phyloP scores from a whole-genome alignment of 257 asterid genomes.

The Anisodus acutangulus region DNA sequence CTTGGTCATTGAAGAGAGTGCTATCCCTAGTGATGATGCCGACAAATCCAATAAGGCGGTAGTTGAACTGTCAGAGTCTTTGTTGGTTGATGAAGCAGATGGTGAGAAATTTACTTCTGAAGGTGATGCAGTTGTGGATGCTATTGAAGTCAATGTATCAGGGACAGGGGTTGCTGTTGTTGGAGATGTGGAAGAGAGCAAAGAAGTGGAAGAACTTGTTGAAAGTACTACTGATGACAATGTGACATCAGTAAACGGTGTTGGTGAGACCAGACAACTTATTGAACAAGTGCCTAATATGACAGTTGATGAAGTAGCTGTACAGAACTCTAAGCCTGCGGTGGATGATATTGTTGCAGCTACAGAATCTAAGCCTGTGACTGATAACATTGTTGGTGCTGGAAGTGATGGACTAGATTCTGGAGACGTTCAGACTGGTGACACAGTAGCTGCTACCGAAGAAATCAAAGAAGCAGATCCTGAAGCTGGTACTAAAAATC shows the following conservation, averaged over 20 bases:
- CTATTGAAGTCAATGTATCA: constrained; percentile 48
- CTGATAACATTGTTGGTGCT: constrained; percentile 34
- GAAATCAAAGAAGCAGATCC: constrained; percentile 18
- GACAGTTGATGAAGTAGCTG: constrained; percentile 38
- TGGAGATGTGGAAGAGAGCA: constrained; percentile 33
- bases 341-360: constrained; percentile 33
- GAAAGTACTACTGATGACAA: constrained; percentile 33
- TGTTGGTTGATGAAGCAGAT: constrained; percentile 38
- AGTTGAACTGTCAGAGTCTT: constrained; percentile 35
- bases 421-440: not conserved
- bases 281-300: constrained; percentile 31
- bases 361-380: constrained; percentile 36
- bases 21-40: not conserved
- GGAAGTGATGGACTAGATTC: constrained; percentile 28
- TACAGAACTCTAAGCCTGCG: constrained; percentile 40
- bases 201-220: constrained; percentile 32
- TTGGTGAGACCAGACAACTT: constrained; percentile 38
- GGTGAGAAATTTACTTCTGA: constrained; percentile 38
- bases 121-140: constrained; percentile 54
- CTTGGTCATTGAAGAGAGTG: constrained; percentile 18
- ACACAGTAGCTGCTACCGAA: not conserved
- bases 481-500: not conserved
- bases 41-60: constrained; percentile 38
- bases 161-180: constrained; percentile 48
- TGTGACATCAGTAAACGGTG: constrained; percentile 33